A percentile compares a stretch with the other conserved stretches of the same genome.
phyloP scores from a whole-genome alignment of 164 flowering plant genomes.

The Nymphaea colorata region DNA sequence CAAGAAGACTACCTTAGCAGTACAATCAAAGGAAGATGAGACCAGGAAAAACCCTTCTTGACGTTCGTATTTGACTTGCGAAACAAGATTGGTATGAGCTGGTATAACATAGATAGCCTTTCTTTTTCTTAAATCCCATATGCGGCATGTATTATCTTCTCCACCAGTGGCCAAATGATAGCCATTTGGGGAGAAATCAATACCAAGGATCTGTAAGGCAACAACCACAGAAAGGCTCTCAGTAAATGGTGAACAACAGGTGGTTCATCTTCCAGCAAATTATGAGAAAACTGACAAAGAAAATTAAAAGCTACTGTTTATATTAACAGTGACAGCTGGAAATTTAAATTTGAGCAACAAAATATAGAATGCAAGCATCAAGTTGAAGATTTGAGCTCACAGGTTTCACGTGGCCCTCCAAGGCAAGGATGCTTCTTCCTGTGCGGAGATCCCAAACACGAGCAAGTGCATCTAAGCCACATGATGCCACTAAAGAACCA shows the following conservation, averaged over 20 bases:
- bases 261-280: no score
- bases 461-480: slow-evolving; percentile 88
- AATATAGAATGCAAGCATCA: neutral
- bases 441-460: slow-evolving; percentile 99
- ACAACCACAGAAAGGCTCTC: neutral
- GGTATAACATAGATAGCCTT: slow-evolving; percentile 74
- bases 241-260: no score
- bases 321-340: no score
- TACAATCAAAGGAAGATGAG: slow-evolving; percentile 86
- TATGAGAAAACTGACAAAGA: no score
- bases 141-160: slow-evolving; percentile 89
- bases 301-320: no score
- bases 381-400: slow-evolving; percentile 25
- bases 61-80: slow-evolving; percentile 91
- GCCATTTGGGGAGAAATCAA: slow-evolving; percentile 91
- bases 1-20: slow-evolving; percentile 53
- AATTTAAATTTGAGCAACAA: neutral
- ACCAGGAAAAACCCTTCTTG: slow-evolving; percentile 88
- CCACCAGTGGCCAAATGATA: slow-evolving; percentile 92
- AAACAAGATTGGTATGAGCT: slow-evolving; percentile 84
- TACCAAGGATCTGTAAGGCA: slow-evolving; percentile 50
- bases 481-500: slow-evolving; percentile 90
- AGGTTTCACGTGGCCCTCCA: slow-evolving; percentile 96
- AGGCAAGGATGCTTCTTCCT: slow-evolving; percentile 81
- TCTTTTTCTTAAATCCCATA: slow-evolving; percentile 93